Percentiles rank a stretch among this genome's conserved stretches.
Evolutionary conservation across 306 rosid genomes (phyloP).

Genomic region (Vachellia pachyceras): DNA sequence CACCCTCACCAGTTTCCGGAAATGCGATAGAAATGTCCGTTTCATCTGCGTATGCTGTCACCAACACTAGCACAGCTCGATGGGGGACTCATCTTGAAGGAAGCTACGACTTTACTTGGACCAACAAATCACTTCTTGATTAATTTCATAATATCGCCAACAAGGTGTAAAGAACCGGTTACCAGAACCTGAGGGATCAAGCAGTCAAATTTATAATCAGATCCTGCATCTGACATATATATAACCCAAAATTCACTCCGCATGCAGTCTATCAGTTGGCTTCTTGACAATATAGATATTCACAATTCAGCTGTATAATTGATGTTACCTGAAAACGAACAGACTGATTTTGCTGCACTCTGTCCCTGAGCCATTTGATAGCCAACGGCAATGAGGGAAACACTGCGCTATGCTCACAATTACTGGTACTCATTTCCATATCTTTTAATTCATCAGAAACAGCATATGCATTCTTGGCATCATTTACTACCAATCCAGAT

Average conservation of each 20-base stretch:
- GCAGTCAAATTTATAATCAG: conserved; percentile 32
- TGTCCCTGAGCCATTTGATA: conserved; percentile 83
- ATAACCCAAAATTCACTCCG: conserved; percentile 8
- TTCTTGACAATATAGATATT: not conserved
- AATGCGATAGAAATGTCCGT: not conserved
- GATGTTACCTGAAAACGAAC: conserved; percentile 75
- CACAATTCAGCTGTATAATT: conserved; percentile 1
- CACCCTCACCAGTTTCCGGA: conserved; percentile 25
- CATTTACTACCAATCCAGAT: conserved; percentile 40
- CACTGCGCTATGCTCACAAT: conserved; percentile 74
- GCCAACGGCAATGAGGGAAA: conserved; percentile 84
- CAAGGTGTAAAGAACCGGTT: conserved; percentile 90
- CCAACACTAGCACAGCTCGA: conserved; percentile 14
- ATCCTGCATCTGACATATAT: conserved; percentile 5
- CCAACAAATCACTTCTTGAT: conserved; percentile 66
- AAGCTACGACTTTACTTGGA: conserved; percentile 16
- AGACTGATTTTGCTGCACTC: conserved; percentile 62
- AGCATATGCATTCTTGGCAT: conserved; percentile 42
- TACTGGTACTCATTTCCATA: conserved; percentile 55
- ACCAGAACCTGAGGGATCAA: conserved; percentile 77
- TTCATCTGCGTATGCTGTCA: not conserved
- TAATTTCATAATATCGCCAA: conserved; percentile 86
- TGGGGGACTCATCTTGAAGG: conserved; percentile 28
- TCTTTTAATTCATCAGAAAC: conserved; percentile 63
- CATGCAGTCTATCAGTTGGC: not conserved